These are phyloP conservation scores for Domatiomyces catenatus DNA, from an alignment of 2,329 filamentous ascomycete genomes.

Conservation along the genomic window DNA sequence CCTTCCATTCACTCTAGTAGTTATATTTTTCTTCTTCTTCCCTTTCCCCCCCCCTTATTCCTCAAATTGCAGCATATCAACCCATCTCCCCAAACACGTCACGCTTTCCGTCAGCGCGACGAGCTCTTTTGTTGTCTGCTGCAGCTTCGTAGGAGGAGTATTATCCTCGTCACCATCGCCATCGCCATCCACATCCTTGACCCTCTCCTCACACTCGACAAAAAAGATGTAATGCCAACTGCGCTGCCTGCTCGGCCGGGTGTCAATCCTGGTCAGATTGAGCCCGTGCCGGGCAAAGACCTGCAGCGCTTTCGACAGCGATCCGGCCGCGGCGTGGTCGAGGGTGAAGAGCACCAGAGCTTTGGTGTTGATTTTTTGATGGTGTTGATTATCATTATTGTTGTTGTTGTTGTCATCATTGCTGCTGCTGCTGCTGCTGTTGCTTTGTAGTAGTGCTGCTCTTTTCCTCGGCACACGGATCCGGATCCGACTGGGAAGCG, in stretches of 20 bases:
- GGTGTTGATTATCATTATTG: neutral
- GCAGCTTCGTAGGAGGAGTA: constrained; percentile 19
- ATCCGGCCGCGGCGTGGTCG: constrained; percentile 61
- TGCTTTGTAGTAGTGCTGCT: constrained; percentile 2
- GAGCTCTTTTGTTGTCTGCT: constrained; percentile 22
- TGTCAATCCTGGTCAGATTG: constrained; percentile 84
- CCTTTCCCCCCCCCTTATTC: too few relatives aligned
- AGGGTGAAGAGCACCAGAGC: constrained; percentile 73
- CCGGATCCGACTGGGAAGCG: neutral
- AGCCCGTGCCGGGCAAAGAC: constrained; percentile 60
- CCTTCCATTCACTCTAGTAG: too few relatives aligned
- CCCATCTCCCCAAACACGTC: constrained; percentile 17
- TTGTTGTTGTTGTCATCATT: neutral
- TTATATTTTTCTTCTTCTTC: neutral
- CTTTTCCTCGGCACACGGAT: constrained; percentile 10
- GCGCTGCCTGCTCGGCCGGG: constrained; percentile 40
- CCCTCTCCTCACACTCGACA: constrained; percentile 54
- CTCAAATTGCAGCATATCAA: constrained; percentile 7
- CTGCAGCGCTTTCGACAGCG: constrained; percentile 62
- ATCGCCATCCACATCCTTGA: neutral
- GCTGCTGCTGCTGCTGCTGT: neutral
- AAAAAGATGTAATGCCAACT: constrained; percentile 88
- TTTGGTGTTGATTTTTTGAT: constrained; percentile 38
- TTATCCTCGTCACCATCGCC: constrained; percentile 19
- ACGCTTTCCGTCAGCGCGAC: constrained; percentile 24